Evolutionary conservation across 768 basidiomycete species (phyloP).

Genomic region (Collybiopsis luxurians): DNA sequence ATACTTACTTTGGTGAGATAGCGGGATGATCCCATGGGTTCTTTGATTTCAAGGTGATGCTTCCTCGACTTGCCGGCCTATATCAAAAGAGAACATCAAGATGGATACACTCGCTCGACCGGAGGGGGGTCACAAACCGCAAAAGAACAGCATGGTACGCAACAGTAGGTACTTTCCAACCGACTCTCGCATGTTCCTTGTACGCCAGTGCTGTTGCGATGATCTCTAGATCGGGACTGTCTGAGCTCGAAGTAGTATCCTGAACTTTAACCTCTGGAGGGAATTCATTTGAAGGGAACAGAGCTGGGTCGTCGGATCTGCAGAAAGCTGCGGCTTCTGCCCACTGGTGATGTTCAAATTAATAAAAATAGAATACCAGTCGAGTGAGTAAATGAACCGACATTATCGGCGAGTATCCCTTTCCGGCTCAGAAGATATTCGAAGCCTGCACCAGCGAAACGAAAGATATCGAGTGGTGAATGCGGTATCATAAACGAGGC

Average conservation of each 20-base stretch:
- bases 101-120: background rate
- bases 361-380: no score
- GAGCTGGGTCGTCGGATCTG: conserved; percentile 47
- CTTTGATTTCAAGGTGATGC: conserved; percentile 34
- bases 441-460: conserved; percentile 27
- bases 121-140: conserved; percentile 36
- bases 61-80: conserved; percentile 43
- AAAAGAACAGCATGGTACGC: conserved; percentile 40
- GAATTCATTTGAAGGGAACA: conserved; percentile 41
- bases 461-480: conserved; percentile 21
- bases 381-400: no score
- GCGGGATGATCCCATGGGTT: conserved; percentile 42
- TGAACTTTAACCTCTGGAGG: conserved; percentile 27
- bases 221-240: conserved; percentile 48
- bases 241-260: conserved; percentile 43
- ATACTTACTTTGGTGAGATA: conserved; percentile 40
- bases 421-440: conserved; percentile 43
- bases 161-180: conserved; percentile 36
- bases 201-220: conserved; percentile 42
- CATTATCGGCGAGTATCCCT: conserved; percentile 57
- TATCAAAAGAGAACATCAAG: background rate
- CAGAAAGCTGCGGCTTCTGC: conserved; percentile 60
- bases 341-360: no score
- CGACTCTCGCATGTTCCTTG: conserved; percentile 33
- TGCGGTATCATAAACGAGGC: conserved; percentile 37